Base-by-base conservation (phyloP, 441 rosid species). In the Erodium chrysanthum region DNA sequence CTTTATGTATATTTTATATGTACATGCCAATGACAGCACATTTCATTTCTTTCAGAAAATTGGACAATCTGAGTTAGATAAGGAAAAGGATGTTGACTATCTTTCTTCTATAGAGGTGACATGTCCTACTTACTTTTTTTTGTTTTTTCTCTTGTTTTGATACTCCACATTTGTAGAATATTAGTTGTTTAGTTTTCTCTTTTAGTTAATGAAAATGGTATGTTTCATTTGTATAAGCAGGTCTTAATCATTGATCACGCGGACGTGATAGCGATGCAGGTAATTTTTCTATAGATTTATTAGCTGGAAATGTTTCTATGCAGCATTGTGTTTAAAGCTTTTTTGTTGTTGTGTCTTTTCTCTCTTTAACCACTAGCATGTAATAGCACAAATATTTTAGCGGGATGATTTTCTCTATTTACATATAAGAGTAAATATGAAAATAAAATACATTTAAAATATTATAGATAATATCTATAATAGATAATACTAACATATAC, bases 181-280 rank as follows among this genome's bases (percentile, higher is more conserved):
- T 64, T 14, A 62, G 66, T 37, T 73, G 33, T 33, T 35, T 54
- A 35, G 22, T 8, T 8, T n/a, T 70, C 8, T 72, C 63, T 35
- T 44, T 58, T 25, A 61, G 40, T 56, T 76, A 68, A 73, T 20
- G 62, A 22, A 72, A 68, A 29, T 11, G 37, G 35, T 25, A 65
- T 75, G 68, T 69, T 69, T 74, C 42, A 21, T 68, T 75, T 70
- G 31, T 64, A 21, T 65, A 66, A 74, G 69, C 87, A 94, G 98
- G 88, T 94, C 77, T 85, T 89, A 78, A 79, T 94, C 70, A 81
- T 94, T 73, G 98, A 94, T 80, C 94, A 94, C 74, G 96, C 97
- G 10, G 97, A 94, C 77, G 84, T 94, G 59, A 89, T 94, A 75
- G 81, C 96, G 62, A 84, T 89, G 96, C 98, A 94, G 96, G 98